Evolutionary conservation across 1,284 basidiomycete genomes (phyloP), one percentile per base, ranked within the genome.

Genomic region (Polyporus tsugae): DNA sequence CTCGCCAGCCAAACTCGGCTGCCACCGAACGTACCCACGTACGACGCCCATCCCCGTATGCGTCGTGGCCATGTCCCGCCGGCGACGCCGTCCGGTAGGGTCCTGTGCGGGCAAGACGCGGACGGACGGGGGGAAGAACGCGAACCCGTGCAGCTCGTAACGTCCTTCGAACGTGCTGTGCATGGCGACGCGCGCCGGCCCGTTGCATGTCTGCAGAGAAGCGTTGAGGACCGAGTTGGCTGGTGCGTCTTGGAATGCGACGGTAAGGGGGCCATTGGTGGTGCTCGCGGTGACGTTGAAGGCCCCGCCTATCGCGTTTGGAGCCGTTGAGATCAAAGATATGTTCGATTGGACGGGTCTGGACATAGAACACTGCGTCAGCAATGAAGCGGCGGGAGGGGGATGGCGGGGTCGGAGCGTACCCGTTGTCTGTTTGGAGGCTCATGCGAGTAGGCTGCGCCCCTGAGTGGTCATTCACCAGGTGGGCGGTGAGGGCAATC

Each of bases 111-210:
- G 36, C 38, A 36, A 6, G 58, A 39, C 38, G n/a, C 38, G 17
- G 38, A 60, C 39, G 22, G 58, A 39, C 57, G 29, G 63, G 39
- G 22, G 53, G 49, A 76, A 44, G 29, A 77, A 62, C 4, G 76
- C 72, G 15, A 68, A 67, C 39, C 80, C 78, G 52, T 72, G 57
- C 62, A 81, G 71, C 19, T 71, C 71, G 73, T 84, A 85, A 1
- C 65, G 67, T 9, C 84, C 87, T 67, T 88, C 82, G 68, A 80
- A 86, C 1, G 84, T 78, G 39, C 73, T 65, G 62, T 82, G 78
- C 5, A 86, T 77, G 36, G 71, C 62, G 15, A 83, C 78, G 25
- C 73, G 60, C 2, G 80, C 77, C 0, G 71, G 75, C 6, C 76
- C 77, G 19, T 80, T 72, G 6, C 77, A 69, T 22, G 84, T 81